Base-by-base conservation (phyloP, 2,329 filamentous ascomycete genomes). In the Ophiocordyceps camponoti-saundersi region DNA sequence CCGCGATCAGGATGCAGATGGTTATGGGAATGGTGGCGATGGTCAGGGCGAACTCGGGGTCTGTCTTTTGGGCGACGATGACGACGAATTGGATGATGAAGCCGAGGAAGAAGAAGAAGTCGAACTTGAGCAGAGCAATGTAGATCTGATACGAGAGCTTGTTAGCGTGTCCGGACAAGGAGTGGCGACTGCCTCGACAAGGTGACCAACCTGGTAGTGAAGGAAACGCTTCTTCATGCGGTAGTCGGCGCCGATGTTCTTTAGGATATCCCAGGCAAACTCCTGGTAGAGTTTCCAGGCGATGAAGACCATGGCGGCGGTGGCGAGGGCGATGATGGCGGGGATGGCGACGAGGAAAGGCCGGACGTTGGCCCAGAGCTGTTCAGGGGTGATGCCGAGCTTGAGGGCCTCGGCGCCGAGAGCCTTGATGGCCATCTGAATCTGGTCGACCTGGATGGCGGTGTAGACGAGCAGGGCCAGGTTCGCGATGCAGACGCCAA, bases 41-140 rank as follows among this genome's bases (percentile, higher is more conserved):
- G 8, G 93, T 98, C 46, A 96, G 72, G 47, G 76, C 83, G 56
- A 92, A 86, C 63, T 98, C 92, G 56, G 79, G 70, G 51, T 82
- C 75, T 44, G 74, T 73, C 50, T 70, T 75, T 42, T 72, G 70
- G 42, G 77, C 81, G 49, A 98, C 88, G 49, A 96, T 84, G 56
- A 98, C 90, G 47, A 96, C 76, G 64, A 98, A 98, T 61, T 98
- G 92, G 44, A 98, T 86, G 7, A 92, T 96, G 64, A 98, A 98
- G 47, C 90, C 92, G 45, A 98, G 79, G 73, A 98, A 98, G 72
- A 98, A 96, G 79, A 98, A 98, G 67, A 98, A 96, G 67, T 98
- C 92, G 63, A 98, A 98, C 66, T 98, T 98, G 53, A 98, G 75
- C 12, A 98, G 76, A 36, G 92, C 87, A 58, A 98, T 95, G 65